Percentiles rank a stretch among this genome's conserved stretches.
phyloP scores from a whole-genome alignment of 768 basidiomycete species.

The Suillus lakei region DNA sequence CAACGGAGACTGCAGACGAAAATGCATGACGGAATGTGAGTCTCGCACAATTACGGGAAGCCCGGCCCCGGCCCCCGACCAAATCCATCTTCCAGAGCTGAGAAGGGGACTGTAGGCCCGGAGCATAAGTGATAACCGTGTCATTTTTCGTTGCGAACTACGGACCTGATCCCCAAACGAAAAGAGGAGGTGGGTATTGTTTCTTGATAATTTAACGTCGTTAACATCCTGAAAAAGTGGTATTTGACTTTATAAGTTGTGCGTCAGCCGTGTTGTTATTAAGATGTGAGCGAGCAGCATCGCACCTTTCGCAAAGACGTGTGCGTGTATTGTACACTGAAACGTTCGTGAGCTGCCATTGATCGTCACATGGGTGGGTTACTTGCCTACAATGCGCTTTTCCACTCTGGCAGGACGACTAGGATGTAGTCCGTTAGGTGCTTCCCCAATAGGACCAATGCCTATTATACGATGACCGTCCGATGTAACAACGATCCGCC shows the following conservation, averaged over 20 bases:
- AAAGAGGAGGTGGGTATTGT: slow-evolving; percentile 49
- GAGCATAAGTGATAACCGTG: neutral
- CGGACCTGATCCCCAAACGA: slow-evolving; percentile 19
- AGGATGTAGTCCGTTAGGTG: slow-evolving; percentile 48
- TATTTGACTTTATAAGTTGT: slow-evolving; percentile 45
- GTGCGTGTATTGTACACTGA: slow-evolving; percentile 54
- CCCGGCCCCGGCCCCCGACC: slow-evolving; percentile 50
- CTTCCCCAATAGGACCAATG: slow-evolving; percentile 53
- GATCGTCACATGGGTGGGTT: neutral
- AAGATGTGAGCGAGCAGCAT: slow-evolving; percentile 4
- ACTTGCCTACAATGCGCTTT: slow-evolving; percentile 57
- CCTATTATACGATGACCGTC: slow-evolving; percentile 52
- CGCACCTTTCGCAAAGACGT: slow-evolving; percentile 50
- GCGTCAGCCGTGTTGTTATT: slow-evolving; percentile 6
- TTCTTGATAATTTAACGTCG: slow-evolving; percentile 51
- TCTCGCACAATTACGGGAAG: slow-evolving; percentile 40
- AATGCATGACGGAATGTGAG: slow-evolving; percentile 66
- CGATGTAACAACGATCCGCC: slow-evolving; percentile 53
- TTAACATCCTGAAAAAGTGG: slow-evolving; percentile 60
- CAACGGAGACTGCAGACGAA: slow-evolving; percentile 68
- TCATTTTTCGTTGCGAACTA: neutral
- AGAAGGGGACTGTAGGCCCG: slow-evolving; percentile 58
- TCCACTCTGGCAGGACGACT: slow-evolving; percentile 53
- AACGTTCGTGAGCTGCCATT: neutral
- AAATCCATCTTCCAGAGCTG: slow-evolving; percentile 77